Evolutionary conservation across 75 land plant genomes (phyloP), one percentile per base, ranked within the genome.

Genomic region (Pinus taeda): DNA sequence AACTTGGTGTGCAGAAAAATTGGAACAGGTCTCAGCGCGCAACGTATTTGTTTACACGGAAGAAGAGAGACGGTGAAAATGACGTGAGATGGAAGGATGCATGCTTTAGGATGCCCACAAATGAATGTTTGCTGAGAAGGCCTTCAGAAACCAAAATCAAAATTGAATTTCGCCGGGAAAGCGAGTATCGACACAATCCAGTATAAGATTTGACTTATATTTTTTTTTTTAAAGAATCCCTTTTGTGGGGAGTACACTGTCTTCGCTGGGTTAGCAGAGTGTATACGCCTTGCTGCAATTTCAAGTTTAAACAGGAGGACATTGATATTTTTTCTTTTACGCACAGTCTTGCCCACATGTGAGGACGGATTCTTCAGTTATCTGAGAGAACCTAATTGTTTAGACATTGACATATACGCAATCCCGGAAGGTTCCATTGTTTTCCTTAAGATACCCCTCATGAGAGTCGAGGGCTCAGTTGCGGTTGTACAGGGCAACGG

Each of bases 191-290:
- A 49, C 12, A 49, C 55, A 49, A 49, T 49, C 55, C 55, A 2
- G 11, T 49, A 49, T 49, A 49, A 49, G 55, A 81, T 96, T 96
- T 82, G 98, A 96, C 84, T 79, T 96, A 79, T 88, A n/a, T n/a
- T n/a, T n/a, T n/a, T 80, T 65, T 88, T 86, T 75, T 89, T 97
- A 56, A 93, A 85, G 85, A 96, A 88, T 73, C 98, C 98, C 2
- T 96, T 96, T 86, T 94, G 93, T 63, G 98, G 98, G 66, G 98
- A 96, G 82, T 96, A 88, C 59, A 96, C 98, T 15, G 79, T 96
- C 18, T 96, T 96, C 87, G 97, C 93, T 76, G 98, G 98, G 45
- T 80, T 96, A 12, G 98, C 93, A 57, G 98, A 96, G 77, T 96
- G 98, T 80, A 89, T 96, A 71, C 87, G 91, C 57, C 80, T 93